These are phyloP conservation scores for Aspergillus carbonarius DNA, from an alignment of 2,329 filamentous ascomycete genomes.

Conservation along the genomic window DNA sequence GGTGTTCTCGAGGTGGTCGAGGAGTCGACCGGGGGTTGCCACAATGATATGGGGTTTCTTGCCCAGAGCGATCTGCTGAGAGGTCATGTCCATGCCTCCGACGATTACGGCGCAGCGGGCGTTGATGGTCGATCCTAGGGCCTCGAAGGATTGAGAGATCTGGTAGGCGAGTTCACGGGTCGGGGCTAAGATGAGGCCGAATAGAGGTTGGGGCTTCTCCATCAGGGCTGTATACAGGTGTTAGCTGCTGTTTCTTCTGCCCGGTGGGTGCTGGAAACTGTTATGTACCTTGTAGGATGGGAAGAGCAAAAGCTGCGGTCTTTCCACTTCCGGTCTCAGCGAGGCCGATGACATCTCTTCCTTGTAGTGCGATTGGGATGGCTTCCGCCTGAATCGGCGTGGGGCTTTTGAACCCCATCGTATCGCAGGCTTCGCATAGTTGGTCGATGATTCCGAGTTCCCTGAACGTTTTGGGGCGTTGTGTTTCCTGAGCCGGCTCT, in stretches of 20 bases:
- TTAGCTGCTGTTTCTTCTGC: constrained; percentile 3
- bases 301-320: constrained; percentile 90
- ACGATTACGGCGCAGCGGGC: constrained; percentile 83
- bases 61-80: constrained; percentile 85
- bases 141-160: constrained; percentile 84
- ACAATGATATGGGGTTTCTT: constrained; percentile 95
- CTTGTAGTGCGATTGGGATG: constrained; percentile 76
- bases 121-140: constrained; percentile 81
- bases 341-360: constrained; percentile 85
- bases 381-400: constrained; percentile 87
- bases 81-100: constrained; percentile 93
- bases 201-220: constrained; percentile 80
- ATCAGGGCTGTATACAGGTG: constrained; percentile 60
- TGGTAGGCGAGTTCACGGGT: constrained; percentile 92
- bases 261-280: neutral
- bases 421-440: constrained; percentile 82
- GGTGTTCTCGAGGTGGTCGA: constrained; percentile 94
- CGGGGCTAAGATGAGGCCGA: constrained; percentile 86
- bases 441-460: constrained; percentile 75
- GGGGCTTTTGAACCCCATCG: constrained; percentile 77
- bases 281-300: constrained; percentile 69
- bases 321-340: constrained; percentile 96
- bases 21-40: constrained; percentile 81
- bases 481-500: constrained; percentile 9
- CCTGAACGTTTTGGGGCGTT: constrained; percentile 48